A percentile compares a stretch with the other conserved stretches of the same genome.
Evolutionary conservation across 2,329 filamentous ascomycete species (phyloP).

Genomic region (Diplodia mutila): DNA sequence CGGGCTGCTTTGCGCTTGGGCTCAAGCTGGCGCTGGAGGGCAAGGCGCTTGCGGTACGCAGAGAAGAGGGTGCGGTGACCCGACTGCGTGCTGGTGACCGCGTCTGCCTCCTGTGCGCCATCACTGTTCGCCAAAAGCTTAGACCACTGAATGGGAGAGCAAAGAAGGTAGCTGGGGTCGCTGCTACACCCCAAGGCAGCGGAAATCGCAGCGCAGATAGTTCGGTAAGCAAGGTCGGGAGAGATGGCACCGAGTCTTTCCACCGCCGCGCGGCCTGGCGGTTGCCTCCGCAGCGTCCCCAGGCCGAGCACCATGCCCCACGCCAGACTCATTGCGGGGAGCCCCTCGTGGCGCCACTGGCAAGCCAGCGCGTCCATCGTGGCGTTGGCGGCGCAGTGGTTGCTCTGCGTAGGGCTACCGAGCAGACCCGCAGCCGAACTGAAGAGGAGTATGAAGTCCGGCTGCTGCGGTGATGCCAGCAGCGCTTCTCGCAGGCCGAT

Average conservation of each 20-base stretch:
- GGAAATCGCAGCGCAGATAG: neutral
- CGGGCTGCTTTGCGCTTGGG: too few relatives aligned
- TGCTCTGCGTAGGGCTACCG: constrained; percentile 45
- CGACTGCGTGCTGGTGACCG: neutral
- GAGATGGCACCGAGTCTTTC: neutral
- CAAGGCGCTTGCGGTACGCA: neutral
- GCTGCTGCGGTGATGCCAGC: neutral
- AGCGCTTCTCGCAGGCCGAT: neutral
- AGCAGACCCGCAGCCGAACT: constrained; percentile 33
- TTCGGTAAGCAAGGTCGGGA: neutral
- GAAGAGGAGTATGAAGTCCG: constrained; percentile 38
- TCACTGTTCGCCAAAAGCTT: too few relatives aligned
- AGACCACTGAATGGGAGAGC: neutral
- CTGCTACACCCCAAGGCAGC: neutral
- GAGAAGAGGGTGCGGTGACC: neutral
- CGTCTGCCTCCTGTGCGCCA: too few relatives aligned
- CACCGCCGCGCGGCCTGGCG: too few relatives aligned
- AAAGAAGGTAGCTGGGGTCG: neutral
- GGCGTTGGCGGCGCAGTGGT: constrained; percentile 52
- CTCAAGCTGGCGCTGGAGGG: neutral
- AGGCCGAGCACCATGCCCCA: neutral
- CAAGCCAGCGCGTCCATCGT: constrained; percentile 34
- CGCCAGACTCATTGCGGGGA: neutral
- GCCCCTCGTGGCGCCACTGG: neutral
- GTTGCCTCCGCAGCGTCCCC: too few relatives aligned